Conservation (phyloP, 2,329 filamentous ascomycete genomes). For the Nemania bipapillata region DNA sequence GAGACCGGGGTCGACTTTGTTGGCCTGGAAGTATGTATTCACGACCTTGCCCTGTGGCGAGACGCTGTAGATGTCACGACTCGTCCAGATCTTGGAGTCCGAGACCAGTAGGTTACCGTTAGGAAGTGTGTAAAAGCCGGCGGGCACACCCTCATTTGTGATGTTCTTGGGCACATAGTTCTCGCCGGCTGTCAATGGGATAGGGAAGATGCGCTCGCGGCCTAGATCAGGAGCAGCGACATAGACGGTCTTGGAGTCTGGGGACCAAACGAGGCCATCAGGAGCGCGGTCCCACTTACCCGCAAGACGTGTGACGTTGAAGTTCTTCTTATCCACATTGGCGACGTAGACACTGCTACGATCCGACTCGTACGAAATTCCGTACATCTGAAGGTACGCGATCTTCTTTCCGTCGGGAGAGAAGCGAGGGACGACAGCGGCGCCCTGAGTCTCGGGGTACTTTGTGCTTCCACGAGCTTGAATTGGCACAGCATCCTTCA, state of each 20-base stretch:
- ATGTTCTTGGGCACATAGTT: slow-evolving; percentile 50
- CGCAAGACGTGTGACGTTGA: slow-evolving; percentile 52
- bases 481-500: slow-evolving; percentile 50
- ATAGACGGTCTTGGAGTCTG: slow-evolving; percentile 48
- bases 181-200: slow-evolving; percentile 48
- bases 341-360: slow-evolving; percentile 53
- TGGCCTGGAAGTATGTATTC: slow-evolving; percentile 52
- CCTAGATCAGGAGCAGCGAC: slow-evolving; percentile 50
- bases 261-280: slow-evolving; percentile 46
- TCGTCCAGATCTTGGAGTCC: slow-evolving; percentile 53
- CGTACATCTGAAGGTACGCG: slow-evolving; percentile 71
- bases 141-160: slow-evolving; percentile 49
- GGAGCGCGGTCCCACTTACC: slow-evolving; percentile 50
- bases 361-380: slow-evolving; percentile 66
- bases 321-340: slow-evolving; percentile 61
- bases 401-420: slow-evolving; percentile 67
- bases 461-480: slow-evolving; percentile 50
- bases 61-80: slow-evolving; percentile 51
- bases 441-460: slow-evolving; percentile 51
- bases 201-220: slow-evolving; percentile 49
- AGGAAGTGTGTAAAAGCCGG: slow-evolving; percentile 48
- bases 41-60: slow-evolving; percentile 45
- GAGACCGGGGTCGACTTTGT: slow-evolving; percentile 51
- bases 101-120: slow-evolving; percentile 49
- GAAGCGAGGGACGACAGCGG: slow-evolving; percentile 57